Conservation (phyloP, 2,329 filamentous ascomycete genomes). For the Cercospora beticola region DNA sequence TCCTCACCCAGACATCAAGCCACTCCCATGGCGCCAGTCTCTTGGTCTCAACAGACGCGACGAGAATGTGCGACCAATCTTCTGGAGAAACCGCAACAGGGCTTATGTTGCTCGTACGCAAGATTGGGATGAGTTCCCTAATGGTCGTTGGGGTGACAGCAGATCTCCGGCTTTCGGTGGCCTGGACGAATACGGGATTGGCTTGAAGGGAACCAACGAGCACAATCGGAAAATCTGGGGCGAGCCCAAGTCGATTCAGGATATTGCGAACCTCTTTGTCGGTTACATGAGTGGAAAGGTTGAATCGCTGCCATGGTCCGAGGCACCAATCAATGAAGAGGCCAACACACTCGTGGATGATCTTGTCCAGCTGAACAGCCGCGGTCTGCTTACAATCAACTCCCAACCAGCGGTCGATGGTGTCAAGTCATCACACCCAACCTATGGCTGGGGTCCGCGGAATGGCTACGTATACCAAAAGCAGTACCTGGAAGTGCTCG, state of each 20-base stretch:
- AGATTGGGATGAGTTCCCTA: slow-evolving; percentile 98
- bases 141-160: slow-evolving; percentile 97
- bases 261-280: slow-evolving; percentile 81
- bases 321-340: slow-evolving; percentile 79
- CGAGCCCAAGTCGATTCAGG: slow-evolving; percentile 72
- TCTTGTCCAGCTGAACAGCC: slow-evolving; percentile 77
- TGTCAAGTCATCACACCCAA: slow-evolving; percentile 78
- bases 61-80: slow-evolving; percentile 95
- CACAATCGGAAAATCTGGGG: slow-evolving; percentile 96
- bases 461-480: slow-evolving; percentile 99
- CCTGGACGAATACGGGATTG: slow-evolving; percentile 89
- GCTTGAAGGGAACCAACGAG: slow-evolving; percentile 90
- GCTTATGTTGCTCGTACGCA: slow-evolving; percentile 94
- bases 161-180: slow-evolving; percentile 95
- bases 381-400: slow-evolving; percentile 92
- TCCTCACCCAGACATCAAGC: slow-evolving; percentile 53
- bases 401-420: slow-evolving; percentile 94
- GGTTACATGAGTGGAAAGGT: slow-evolving; percentile 79
- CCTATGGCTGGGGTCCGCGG: slow-evolving; percentile 90
- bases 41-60: slow-evolving; percentile 83
- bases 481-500: slow-evolving; percentile 88
- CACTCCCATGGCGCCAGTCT: slow-evolving; percentile 95
- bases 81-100: slow-evolving; percentile 96
- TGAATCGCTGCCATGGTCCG: slow-evolving; percentile 88
- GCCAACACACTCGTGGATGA: slow-evolving; percentile 74